These are phyloP conservation scores for Coprinopsis cinerea DNA, from an alignment of 768 basidiomycete species.

Conservation along the genomic window DNA sequence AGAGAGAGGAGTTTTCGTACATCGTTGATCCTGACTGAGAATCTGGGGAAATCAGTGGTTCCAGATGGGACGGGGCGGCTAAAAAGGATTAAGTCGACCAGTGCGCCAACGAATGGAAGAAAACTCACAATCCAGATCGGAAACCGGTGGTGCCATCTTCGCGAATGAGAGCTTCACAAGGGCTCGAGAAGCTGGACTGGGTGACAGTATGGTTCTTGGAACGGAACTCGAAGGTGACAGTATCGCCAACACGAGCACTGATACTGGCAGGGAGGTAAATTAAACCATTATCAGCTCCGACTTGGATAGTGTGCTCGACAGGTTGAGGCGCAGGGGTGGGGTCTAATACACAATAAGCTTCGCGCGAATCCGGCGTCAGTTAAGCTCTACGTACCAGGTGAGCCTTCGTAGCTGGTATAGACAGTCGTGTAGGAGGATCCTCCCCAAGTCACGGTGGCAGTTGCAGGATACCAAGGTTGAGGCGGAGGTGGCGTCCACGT, in stretches of 20 bases:
- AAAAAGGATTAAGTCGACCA: background rate
- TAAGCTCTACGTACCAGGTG: constrained; percentile 12
- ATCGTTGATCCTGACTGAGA: background rate
- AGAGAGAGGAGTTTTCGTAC: background rate
- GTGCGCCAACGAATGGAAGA: no score
- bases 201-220: constrained; percentile 45
- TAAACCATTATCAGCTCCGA: constrained; percentile 31
- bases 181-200: constrained; percentile 33
- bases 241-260: constrained; percentile 35
- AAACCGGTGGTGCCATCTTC: constrained; percentile 26
- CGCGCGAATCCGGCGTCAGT: background rate
- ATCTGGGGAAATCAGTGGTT: background rate
- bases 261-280: constrained; percentile 33
- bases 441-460: constrained; percentile 33
- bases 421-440: constrained; percentile 30
- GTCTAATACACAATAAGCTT: background rate
- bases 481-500: constrained; percentile 25
- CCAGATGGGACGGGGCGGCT: background rate
- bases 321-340: constrained; percentile 24
- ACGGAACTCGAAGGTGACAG: constrained; percentile 37
- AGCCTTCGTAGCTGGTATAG: constrained; percentile 32
- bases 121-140: constrained; percentile 39
- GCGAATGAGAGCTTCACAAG: constrained; percentile 25
- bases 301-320: constrained; percentile 30
- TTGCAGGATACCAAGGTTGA: constrained; percentile 29